A percentile compares a stretch with the other conserved stretches of the same genome.
Evolutionary conservation across 441 rosid genomes (phyloP).

Genomic region (Erysimum cheiri): DNA sequence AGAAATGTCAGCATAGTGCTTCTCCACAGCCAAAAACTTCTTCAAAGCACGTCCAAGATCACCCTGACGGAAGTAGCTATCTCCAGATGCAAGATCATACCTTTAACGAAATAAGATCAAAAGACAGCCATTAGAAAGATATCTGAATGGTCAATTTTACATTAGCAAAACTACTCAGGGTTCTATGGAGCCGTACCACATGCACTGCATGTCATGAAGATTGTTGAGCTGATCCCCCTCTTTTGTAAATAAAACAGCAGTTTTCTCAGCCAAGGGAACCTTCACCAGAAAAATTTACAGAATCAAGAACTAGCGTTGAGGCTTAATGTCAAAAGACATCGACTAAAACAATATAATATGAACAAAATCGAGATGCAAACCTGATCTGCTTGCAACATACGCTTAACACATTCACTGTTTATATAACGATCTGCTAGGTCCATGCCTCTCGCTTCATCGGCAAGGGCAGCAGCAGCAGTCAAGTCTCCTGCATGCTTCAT

Average conservation of each 20-base stretch:
- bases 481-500: constrained; percentile 99
- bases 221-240: constrained; percentile 99
- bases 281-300: constrained; percentile 37
- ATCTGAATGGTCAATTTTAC: constrained; percentile 14
- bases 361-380: constrained; percentile 49
- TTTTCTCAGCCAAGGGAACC: constrained; percentile 96
- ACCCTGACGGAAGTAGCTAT: constrained; percentile 96
- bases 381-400: constrained; percentile 99
- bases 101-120: constrained; percentile 50
- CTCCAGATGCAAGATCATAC: constrained; percentile 99
- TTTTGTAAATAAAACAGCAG: constrained; percentile 95
- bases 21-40: constrained; percentile 97
- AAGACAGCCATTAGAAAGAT: constrained; percentile 29
- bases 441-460: constrained; percentile 99
- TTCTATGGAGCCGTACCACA: constrained; percentile 75
- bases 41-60: constrained; percentile 96
- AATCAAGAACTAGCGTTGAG: constrained; percentile 19
- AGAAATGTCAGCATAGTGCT: constrained; percentile 98
- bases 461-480: constrained; percentile 92
- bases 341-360: constrained; percentile 7
- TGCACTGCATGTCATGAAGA: constrained; percentile 99
- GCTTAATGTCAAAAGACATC: constrained; percentile 2
- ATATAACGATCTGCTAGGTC: constrained; percentile 97
- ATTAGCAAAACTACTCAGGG: constrained; percentile 13
- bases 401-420: constrained; percentile 98